phyloP scores from a whole-genome alignment of 2,329 filamentous ascomycete species.

The Alternaria postmessia region DNA sequence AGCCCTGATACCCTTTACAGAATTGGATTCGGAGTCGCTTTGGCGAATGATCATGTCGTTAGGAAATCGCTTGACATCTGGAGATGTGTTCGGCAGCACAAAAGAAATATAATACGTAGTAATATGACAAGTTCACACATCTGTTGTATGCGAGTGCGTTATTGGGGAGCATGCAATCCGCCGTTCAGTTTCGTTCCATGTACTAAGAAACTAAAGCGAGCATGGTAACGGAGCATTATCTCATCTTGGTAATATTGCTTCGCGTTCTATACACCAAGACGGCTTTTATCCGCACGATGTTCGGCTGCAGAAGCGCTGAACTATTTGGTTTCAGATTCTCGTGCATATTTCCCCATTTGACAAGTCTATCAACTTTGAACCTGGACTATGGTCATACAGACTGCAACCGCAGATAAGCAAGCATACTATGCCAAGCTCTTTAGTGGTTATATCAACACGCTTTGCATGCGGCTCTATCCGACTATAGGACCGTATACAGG shows the following conservation, averaged over 20 bases:
- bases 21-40: neutral
- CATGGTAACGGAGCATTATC: neutral
- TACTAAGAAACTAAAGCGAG: neutral
- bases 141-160: neutral
- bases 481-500: neutral
- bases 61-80: neutral
- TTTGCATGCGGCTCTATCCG: neutral
- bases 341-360: slow-evolving; percentile 2
- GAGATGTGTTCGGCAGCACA: neutral
- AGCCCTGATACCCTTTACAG: slow-evolving; percentile 18
- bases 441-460: neutral
- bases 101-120: neutral
- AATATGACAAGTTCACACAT: neutral
- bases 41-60: neutral
- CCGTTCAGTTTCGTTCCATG: neutral
- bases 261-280: neutral
- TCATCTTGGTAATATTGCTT: neutral
- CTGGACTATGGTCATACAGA: neutral
- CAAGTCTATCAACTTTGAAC: neutral
- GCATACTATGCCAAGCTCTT: neutral
- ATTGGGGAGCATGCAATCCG: neutral
- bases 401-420: neutral
- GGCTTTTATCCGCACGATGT: neutral
- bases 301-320: neutral
- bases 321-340: neutral